Conservation (phyloP, 2,329 filamentous ascomycete species). For the Juglanconis juglandina region DNA sequence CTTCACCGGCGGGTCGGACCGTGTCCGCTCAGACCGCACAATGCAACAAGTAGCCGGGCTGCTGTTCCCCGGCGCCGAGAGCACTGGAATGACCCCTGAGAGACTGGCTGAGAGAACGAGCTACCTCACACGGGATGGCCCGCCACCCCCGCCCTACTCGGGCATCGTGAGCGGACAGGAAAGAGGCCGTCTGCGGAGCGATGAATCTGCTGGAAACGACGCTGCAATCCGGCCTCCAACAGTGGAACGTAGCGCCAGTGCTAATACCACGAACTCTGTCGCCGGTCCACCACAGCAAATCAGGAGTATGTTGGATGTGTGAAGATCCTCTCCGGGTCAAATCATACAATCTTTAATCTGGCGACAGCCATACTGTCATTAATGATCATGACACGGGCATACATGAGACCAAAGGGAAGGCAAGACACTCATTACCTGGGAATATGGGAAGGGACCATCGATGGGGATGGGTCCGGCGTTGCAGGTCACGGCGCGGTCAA, state of each 20-base stretch:
- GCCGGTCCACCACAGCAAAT: conserved; percentile 51
- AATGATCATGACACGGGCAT: too few relatives aligned
- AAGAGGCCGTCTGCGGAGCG: conserved; percentile 24
- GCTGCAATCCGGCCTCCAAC: conserved; percentile 25
- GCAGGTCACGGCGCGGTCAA: too few relatives aligned
- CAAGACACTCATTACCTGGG: not conserved
- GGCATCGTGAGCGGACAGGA: conserved; percentile 21
- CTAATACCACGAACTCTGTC: conserved; percentile 44
- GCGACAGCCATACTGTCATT: not conserved
- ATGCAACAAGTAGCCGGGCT: conserved; percentile 41
- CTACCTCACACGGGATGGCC: conserved; percentile 42
- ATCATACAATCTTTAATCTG: not conserved
- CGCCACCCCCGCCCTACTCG: conserved; percentile 40
- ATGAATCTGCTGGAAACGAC: conserved; percentile 2
- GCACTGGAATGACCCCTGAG: conserved; percentile 21
- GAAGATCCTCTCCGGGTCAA: conserved; percentile 10
- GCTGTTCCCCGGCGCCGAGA: conserved; percentile 44
- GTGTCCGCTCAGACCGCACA: conserved; percentile 42
- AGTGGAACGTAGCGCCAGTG: conserved; percentile 42
- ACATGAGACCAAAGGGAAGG: not conserved
- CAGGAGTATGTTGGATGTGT: conserved; percentile 58
- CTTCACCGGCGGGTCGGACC: conserved; percentile 42
- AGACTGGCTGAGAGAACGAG: conserved; percentile 32
- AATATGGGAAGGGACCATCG: too few relatives aligned
- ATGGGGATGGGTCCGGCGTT: too few relatives aligned